Percentiles rank a stretch among this genome's conserved stretches.
Conservation (phyloP, 305 asterid genomes). For the Coffea humblotiana region DNA sequence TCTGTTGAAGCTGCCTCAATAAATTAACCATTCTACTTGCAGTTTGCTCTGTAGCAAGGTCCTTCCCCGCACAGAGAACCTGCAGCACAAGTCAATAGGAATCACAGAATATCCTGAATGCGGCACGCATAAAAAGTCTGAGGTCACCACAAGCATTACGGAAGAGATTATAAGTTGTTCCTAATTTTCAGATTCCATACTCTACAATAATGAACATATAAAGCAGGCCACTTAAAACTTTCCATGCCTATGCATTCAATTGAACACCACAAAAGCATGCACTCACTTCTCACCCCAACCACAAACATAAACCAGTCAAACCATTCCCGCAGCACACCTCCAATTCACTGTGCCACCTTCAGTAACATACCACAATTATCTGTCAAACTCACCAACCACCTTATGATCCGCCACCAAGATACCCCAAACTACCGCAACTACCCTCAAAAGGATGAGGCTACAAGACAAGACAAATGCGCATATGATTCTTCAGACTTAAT, state of each 20-base stretch:
- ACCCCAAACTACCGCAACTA: background rate
- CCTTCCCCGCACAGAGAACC: slow-evolving; percentile 85
- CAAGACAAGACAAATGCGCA: background rate
- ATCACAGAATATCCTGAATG: background rate
- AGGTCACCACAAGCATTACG: background rate
- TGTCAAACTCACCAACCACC: background rate
- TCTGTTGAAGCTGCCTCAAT: slow-evolving; percentile 81
- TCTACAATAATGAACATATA: background rate
- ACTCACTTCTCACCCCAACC: background rate
- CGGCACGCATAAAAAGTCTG: background rate
- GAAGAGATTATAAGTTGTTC: background rate
- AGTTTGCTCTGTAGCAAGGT: slow-evolving; percentile 82
- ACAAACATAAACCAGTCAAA: background rate
- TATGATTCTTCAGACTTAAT: background rate
- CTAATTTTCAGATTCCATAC: background rate
- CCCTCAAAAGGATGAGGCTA: background rate
- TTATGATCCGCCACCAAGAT: background rate
- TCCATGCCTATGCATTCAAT: background rate
- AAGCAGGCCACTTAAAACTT: background rate
- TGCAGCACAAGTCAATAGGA: slow-evolving; percentile 22
- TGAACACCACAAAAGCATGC: background rate
- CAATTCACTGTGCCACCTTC: background rate
- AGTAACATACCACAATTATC: background rate
- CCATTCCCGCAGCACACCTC: background rate
- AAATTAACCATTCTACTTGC: slow-evolving; percentile 69